These are phyloP conservation scores for Penicillium sp. DNA, from an alignment of 2,329 filamentous ascomycete genomes.

Conservation along the genomic window DNA sequence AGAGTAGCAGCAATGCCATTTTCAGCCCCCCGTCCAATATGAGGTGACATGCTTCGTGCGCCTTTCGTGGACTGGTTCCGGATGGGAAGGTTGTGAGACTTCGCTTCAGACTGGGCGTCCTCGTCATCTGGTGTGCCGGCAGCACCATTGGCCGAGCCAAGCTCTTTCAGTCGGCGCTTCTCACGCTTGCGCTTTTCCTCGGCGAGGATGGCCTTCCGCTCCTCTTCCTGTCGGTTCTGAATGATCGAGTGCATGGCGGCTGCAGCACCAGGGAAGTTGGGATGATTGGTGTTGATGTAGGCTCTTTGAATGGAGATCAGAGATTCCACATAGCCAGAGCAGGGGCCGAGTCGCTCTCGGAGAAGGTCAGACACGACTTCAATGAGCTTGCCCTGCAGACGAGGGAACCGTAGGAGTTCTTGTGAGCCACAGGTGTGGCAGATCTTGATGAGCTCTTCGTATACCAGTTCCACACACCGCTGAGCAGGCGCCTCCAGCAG, in stretches of 20 bases:
- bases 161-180: conserved; percentile 77
- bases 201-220: conserved; percentile 76
- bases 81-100: conserved; percentile 56
- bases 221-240: conserved; percentile 89
- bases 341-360: conserved; percentile 85
- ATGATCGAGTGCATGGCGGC: conserved; percentile 98
- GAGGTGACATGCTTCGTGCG: conserved; percentile 80
- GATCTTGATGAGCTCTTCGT: conserved; percentile 98
- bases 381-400: conserved; percentile 93
- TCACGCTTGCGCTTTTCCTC: conserved; percentile 88
- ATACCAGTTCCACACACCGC: conserved; percentile 95
- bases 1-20: conserved; percentile 70
- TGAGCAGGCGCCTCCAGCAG: conserved; percentile 92
- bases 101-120: conserved; percentile 64
- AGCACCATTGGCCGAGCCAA: conserved; percentile 72
- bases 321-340: conserved; percentile 90
- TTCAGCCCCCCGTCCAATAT: conserved; percentile 64
- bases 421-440: conserved; percentile 97
- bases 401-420: conserved; percentile 87
- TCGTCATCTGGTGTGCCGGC: conserved; percentile 66
- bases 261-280: conserved; percentile 95
- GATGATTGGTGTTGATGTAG: conserved; percentile 99
- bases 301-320: conserved; percentile 96
- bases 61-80: conserved; percentile 65
- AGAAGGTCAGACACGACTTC: conserved; percentile 96